phyloP scores from a whole-genome alignment of 192 early-diverging fungal species.

The Backusella morwellensis region DNA sequence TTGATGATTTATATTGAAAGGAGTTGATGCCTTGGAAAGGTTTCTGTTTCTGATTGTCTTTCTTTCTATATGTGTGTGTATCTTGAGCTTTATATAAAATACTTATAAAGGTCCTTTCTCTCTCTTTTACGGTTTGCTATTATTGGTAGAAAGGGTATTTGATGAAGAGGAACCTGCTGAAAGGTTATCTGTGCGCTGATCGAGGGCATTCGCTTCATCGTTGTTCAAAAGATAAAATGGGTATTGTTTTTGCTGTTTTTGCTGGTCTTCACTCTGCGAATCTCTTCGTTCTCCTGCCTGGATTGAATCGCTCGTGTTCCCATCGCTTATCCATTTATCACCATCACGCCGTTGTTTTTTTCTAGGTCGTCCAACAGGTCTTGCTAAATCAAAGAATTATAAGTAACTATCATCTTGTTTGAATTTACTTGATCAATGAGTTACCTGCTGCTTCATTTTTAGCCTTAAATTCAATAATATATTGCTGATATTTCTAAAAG shows the following conservation, averaged over 20 bases:
- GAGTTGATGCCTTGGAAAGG: background rate
- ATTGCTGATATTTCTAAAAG: conserved; percentile 38
- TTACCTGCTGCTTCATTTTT: conserved; percentile 39
- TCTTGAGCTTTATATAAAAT: background rate
- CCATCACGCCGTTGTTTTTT: conserved; percentile 9
- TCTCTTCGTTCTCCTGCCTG: background rate
- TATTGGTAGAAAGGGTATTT: background rate
- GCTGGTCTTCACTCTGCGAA: background rate
- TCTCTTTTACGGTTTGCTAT: background rate
- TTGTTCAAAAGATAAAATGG: conserved; percentile 23
- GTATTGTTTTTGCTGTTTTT: conserved; percentile 9
- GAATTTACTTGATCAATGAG: background rate
- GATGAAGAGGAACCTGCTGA: background rate
- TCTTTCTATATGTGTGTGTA: background rate
- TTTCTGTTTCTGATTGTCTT: background rate
- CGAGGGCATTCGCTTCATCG: background rate
- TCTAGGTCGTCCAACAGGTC: conserved; percentile 28
- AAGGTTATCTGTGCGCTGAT: background rate
- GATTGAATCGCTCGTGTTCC: background rate
- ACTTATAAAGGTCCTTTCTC: background rate
- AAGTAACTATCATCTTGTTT: background rate
- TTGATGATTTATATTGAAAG: background rate
- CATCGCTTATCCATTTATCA: background rate
- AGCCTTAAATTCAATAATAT: conserved; percentile 37
- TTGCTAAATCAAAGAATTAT: background rate